Evolutionary conservation across 345 rosid species (phyloP), one percentile per base, ranked within the genome.

Genomic region (Raphanus raphanistrum): DNA sequence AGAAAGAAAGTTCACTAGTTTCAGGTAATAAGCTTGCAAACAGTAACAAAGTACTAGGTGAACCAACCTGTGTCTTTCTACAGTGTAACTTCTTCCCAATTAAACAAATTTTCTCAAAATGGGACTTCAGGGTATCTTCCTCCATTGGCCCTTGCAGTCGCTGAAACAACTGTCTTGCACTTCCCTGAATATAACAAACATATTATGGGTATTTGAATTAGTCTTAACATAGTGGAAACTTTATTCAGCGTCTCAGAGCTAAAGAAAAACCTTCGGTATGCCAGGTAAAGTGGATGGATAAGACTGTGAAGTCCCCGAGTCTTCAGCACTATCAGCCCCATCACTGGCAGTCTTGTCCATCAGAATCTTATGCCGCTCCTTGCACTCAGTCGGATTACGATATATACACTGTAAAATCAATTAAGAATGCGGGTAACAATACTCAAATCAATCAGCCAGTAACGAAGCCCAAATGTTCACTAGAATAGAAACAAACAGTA

Each of bases 281-380:
- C 99, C 99, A 79, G 99, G 99, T 81, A 96, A 86, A 71, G 98
- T 91, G 75, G 99, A 95, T 64, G 99, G 99, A 82, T 96, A 96
- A 80, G 99, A 84, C 87, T 90, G 98, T 73, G 97, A 96, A 78
- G 95, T 89, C 66, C 98, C 97, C 43, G 97, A 96, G 84, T 96
- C 99, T 81, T 96, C 99, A 73, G 97, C 97, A 82, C 98, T 96
- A 77, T 96, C 99, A 79, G 94, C 94, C 9, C 97, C 99, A 84
- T 96, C 99, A 73, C 95, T 91, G 76, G 88, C 84, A 79, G 82
- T 85, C 81, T 84, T 90, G 83, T 93, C 97, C 94, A 96, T 93
- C 79, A 96, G 81, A 79, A 81, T 72, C 79, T 91, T 96, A 86
- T 96, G 99, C 0, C 99, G 96, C 68, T 96, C 99, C 89, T 91